Base-by-base conservation (phyloP, 2,329 filamentous ascomycete genomes). In the Teratosphaeria epicoccoides region DNA sequence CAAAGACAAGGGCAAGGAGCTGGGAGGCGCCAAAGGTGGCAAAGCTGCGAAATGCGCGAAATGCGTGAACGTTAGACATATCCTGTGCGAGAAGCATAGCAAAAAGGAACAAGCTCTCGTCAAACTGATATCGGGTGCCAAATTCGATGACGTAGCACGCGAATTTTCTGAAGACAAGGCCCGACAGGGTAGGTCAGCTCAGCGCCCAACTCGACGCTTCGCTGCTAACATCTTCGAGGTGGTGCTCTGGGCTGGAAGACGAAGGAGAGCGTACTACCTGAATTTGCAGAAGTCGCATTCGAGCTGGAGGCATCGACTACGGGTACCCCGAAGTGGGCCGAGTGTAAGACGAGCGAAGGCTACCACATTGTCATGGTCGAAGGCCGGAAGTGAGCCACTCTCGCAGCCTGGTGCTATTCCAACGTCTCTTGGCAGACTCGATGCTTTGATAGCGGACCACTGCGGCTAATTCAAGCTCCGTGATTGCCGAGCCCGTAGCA, bases 281-380 rank as follows among this genome's bases (percentile, higher is more conserved):
- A 81, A 33, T 90, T 91, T 61, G 85, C 87, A 62, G 80, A 82
- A 55, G 78, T 85, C 9, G 87, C 86, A 7, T 89, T 83, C 66
- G 78, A 76, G 24, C 73, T 90, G 29, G 80, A 84, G 59, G 70
- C 78, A 1, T 87, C 83, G 62, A 82, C 81, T 7, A 83, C 81
- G 11, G 73, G 66, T 11, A 82, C 71, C 53, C 83, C 85, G 1
- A 83, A 82, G 63, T 77, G 79, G 63, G 85, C 74, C 1, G 83
- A 88, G 71, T 82, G 76, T 22, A 88, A 87, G 74, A 89, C 86
- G 1, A 76, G 73, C 1, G 84, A 86, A 69, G 87, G 86, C 0
- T 89, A 89, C 72, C 86, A 90, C 67, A 81, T 90, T 57, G 80
- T 90, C 58, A 88, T 89, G 82, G 85, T 89, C 2, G 81, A 84